These are phyloP conservation scores for Fusarium nematophilum DNA, from an alignment of 2,329 filamentous ascomycete genomes.

Conservation along the genomic window DNA sequence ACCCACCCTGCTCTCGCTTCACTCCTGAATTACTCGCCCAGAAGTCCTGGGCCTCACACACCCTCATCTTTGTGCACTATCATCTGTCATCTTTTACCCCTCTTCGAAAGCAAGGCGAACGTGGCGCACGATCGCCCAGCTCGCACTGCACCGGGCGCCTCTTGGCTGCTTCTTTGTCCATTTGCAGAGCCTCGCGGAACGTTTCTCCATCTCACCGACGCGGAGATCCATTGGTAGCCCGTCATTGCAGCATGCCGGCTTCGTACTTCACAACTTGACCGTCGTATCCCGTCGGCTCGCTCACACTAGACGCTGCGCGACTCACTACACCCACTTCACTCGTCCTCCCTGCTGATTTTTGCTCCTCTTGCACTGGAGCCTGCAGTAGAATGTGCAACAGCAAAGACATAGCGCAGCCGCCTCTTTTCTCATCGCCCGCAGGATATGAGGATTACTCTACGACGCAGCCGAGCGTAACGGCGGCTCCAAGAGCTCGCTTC, in stretches of 20 bases:
- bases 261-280: constrained; percentile 16
- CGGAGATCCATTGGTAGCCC: constrained; percentile 19
- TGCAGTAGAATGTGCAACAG: constrained; percentile 40
- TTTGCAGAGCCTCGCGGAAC: constrained; percentile 38
- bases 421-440: constrained; percentile 41
- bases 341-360: constrained; percentile 23
- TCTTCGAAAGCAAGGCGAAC: constrained; percentile 41
- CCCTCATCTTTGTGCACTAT: constrained; percentile 30
- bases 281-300: constrained; percentile 31
- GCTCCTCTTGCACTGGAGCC: constrained; percentile 22
- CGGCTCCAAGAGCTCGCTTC: constrained; percentile 9
- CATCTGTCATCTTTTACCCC: constrained; percentile 21
- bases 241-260: constrained; percentile 9
- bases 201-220: constrained; percentile 17
- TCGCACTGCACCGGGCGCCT: constrained; percentile 32
- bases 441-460: constrained; percentile 32
- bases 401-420: constrained; percentile 20
- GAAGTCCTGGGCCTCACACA: constrained; percentile 32
- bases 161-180: constrained; percentile 11
- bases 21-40: constrained; percentile 38
- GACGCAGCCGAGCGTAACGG: constrained; percentile 30
- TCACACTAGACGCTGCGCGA: constrained; percentile 28
- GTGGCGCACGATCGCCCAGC: constrained; percentile 40
- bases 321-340: constrained; percentile 25
- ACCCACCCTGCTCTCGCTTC: constrained; percentile 35